Conservation (phyloP, 2,329 filamentous ascomycete genomes). For the Colletotrichum navitas region DNA sequence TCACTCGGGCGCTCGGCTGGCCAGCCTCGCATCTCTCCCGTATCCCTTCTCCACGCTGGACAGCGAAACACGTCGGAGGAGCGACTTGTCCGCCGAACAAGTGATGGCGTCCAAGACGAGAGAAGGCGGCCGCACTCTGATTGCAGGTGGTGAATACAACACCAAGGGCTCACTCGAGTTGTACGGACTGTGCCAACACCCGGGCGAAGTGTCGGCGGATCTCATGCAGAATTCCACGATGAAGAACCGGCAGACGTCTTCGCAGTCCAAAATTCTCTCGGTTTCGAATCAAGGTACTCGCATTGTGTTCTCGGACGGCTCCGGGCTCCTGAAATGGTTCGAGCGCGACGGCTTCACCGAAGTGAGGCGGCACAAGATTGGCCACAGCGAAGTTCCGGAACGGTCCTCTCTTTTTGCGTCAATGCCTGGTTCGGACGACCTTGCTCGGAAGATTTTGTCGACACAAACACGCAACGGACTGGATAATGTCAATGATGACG, state of each 20-base stretch:
- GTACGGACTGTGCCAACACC: slow-evolving; percentile 70
- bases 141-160: slow-evolving; percentile 92
- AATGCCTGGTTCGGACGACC: slow-evolving; percentile 72
- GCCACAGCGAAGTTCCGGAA: slow-evolving; percentile 63
- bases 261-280: slow-evolving; percentile 83
- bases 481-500: slow-evolving; percentile 65
- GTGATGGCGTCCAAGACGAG: slow-evolving; percentile 66
- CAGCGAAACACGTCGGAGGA: slow-evolving; percentile 68
- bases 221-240: slow-evolving; percentile 61
- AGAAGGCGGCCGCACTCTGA: slow-evolving; percentile 72
- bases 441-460: slow-evolving; percentile 84
- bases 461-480: slow-evolving; percentile 56
- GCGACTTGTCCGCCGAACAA: slow-evolving; percentile 67
- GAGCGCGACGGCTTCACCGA: slow-evolving; percentile 83
- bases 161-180: slow-evolving; percentile 90
- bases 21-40: slow-evolving; percentile 77
- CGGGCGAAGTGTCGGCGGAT: slow-evolving; percentile 37
- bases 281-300: slow-evolving; percentile 85
- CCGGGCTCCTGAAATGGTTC: slow-evolving; percentile 89
- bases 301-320: slow-evolving; percentile 85
- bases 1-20: slow-evolving; percentile 85
- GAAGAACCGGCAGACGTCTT: slow-evolving; percentile 87
- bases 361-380: slow-evolving; percentile 66
- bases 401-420: slow-evolving; percentile 64
- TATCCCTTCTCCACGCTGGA: slow-evolving; percentile 75